A percentile compares a stretch with the other conserved stretches of the same genome.
phyloP scores from a whole-genome alignment of 2,329 filamentous ascomycete genomes.

The Phaeosphaeriaceae sp. region DNA sequence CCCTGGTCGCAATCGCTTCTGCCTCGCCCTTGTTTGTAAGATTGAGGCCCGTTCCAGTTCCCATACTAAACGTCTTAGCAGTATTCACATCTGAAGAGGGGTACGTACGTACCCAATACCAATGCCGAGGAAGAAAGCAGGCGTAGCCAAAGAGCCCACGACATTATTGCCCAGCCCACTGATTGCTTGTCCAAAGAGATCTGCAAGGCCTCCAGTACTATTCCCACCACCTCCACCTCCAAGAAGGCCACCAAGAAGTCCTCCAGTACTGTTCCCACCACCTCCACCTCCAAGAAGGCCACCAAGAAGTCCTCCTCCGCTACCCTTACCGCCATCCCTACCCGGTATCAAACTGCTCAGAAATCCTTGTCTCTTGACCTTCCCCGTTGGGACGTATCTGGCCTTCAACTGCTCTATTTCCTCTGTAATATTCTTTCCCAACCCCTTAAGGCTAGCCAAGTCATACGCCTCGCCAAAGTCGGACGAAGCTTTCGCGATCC shows the following conservation, averaged over 20 bases:
- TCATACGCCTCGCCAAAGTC: conserved; percentile 23
- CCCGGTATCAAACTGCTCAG: no score
- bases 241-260: conserved; percentile 15
- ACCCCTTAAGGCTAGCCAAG: conserved; percentile 15
- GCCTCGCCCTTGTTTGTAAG: conserved; percentile 24
- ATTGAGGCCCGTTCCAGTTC: conserved; percentile 33
- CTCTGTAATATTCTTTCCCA: conserved; percentile 24
- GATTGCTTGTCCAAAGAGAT: no score
- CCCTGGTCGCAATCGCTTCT: conserved; percentile 21
- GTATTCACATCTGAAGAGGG: background rate
- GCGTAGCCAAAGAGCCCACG: conserved; percentile 24
- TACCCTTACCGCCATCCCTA: no score
- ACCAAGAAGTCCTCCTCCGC: conserved; percentile 16
- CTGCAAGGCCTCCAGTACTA: no score
- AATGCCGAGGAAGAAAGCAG: conserved; percentile 39
- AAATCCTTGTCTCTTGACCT: no score
- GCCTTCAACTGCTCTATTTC: conserved; percentile 18
- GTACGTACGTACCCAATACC: conserved; percentile 31
- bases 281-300: conserved; percentile 10
- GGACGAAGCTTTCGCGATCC: conserved; percentile 27
- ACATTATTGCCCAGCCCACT: conserved; percentile 14
- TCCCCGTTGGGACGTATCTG: conserved; percentile 5
- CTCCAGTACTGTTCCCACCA: conserved; percentile 15
- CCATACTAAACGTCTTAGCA: conserved; percentile 24
- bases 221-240: background rate